Conservation (phyloP, 1,139 yeast species). For the Zygosaccharomyces sapae region DNA sequence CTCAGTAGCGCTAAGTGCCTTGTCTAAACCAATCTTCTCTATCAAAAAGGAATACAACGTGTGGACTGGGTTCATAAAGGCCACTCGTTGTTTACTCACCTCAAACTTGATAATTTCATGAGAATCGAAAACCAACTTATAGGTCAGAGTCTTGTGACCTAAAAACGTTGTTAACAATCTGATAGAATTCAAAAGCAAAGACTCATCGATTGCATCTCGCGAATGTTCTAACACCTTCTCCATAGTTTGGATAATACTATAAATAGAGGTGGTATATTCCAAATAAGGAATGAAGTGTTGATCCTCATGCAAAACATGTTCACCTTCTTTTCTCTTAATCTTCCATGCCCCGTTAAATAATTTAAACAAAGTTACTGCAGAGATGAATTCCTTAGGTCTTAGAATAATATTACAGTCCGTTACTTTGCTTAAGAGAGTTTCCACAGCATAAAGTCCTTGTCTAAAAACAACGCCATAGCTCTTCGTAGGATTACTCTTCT, state of each 20-base stretch:
- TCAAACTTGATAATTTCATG: conserved; percentile 37
- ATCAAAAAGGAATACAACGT: conserved; percentile 41
- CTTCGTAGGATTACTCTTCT: conserved; percentile 64
- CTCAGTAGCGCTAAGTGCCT: conserved; percentile 21
- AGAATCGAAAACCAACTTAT: conserved; percentile 26
- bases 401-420: conserved; percentile 31
- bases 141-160: conserved; percentile 27
- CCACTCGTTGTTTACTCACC: conserved; percentile 48
- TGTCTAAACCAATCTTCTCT: conserved; percentile 27
- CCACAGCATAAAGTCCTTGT: conserved; percentile 54
- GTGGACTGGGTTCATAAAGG: conserved; percentile 59
- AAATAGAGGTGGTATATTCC: conserved; percentile 46
- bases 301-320: conserved; percentile 60
- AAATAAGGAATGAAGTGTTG: conserved; percentile 48
- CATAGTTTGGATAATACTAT: conserved; percentile 44
- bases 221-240: conserved; percentile 39
- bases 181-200: conserved; percentile 35
- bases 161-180: conserved; percentile 38
- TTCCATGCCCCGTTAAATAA: conserved; percentile 57
- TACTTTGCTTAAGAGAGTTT: conserved; percentile 43
- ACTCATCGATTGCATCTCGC: conserved; percentile 25
- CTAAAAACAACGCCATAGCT: conserved; percentile 64
- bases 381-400: conserved; percentile 38
- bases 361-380: conserved; percentile 44
- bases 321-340: conserved; percentile 57